Conservation (phyloP, 1,284 basidiomycete species). For the Calocybe gambosa region DNA sequence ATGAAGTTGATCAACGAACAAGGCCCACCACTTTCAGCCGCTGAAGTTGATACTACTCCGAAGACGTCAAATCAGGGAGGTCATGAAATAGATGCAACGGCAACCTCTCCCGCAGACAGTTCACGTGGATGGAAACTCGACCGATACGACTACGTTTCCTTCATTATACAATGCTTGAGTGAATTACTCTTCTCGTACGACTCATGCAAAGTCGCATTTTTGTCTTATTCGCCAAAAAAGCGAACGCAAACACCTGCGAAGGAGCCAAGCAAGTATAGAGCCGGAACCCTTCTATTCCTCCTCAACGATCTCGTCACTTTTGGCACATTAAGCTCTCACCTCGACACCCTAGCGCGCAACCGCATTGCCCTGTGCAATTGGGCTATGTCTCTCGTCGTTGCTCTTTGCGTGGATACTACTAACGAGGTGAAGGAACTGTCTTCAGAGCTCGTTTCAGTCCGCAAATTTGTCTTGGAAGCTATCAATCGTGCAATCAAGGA, state of each 20-base stretch:
- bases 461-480: slow-evolving; percentile 88
- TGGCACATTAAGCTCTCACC: slow-evolving; percentile 61
- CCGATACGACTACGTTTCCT: slow-evolving; percentile 65
- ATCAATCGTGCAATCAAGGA: slow-evolving; percentile 89
- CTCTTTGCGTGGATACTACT: slow-evolving; percentile 82
- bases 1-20: slow-evolving; percentile 39
- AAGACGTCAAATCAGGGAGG: slow-evolving; percentile 12
- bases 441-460: slow-evolving; percentile 74
- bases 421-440: slow-evolving; percentile 73
- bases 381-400: slow-evolving; percentile 89
- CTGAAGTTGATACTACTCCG: slow-evolving; percentile 15
- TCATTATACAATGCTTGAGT: slow-evolving; percentile 88
- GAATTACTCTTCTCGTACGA: slow-evolving; percentile 94
- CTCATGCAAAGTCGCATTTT: slow-evolving; percentile 82
- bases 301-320: slow-evolving; percentile 75
- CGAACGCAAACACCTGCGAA: slow-evolving; percentile 56
- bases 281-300: slow-evolving; percentile 69
- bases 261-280: slow-evolving; percentile 53
- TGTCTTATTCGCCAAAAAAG: slow-evolving; percentile 74
- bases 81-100: slow-evolving; percentile 1
- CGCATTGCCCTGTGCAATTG: slow-evolving; percentile 73
- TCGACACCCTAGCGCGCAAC: slow-evolving; percentile 47
- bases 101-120: slow-evolving; percentile 3
- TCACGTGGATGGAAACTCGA: slow-evolving; percentile 23
- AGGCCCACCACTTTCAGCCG: slow-evolving; percentile 10